Evolutionary conservation across 345 rosid genomes (phyloP).

Genomic region (Dimocarpus longan): DNA sequence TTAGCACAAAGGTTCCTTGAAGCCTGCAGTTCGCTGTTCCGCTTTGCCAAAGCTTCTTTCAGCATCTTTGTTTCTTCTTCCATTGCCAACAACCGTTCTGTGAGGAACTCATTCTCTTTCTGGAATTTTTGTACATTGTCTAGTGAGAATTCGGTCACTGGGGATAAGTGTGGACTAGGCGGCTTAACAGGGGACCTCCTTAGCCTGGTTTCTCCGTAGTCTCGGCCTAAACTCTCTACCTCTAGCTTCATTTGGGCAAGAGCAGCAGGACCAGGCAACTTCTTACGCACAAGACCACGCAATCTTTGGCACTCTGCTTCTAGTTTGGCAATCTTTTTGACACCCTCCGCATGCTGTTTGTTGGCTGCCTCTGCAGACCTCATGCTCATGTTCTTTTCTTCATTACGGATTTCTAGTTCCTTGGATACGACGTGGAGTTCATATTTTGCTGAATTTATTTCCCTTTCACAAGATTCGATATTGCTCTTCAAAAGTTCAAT

Average conservation of each 20-base stretch:
- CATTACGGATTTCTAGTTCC: conserved; percentile 92
- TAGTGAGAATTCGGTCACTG: conserved; percentile 59
- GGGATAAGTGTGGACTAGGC: conserved; percentile 60
- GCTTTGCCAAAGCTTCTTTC: conserved; percentile 92
- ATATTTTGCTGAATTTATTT: conserved; percentile 80
- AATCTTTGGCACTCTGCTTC: conserved; percentile 97
- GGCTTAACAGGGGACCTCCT: conserved; percentile 80
- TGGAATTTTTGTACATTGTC: conserved; percentile 74
- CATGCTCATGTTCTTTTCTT: conserved; percentile 96
- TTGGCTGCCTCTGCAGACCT: conserved; percentile 91
- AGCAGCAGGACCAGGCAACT: conserved; percentile 99
- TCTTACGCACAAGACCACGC: conserved; percentile 87
- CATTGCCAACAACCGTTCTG: conserved; percentile 79
- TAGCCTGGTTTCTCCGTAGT: conserved; percentile 67
- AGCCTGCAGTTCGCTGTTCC: conserved; percentile 86
- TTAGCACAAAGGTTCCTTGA: conserved; percentile 92
- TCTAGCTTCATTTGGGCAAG: conserved; percentile 98
- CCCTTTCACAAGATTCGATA: conserved; percentile 85
- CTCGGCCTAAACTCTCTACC: conserved; percentile 87
- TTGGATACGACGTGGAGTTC: conserved; percentile 76
- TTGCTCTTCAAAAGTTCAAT: conserved; percentile 82
- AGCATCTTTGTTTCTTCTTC: conserved; percentile 99
- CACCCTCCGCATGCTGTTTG: conserved; percentile 90
- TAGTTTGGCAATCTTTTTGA: conserved; percentile 82
- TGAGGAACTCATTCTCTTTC: conserved; percentile 75